Base-by-base conservation (phyloP, 495 filamentous ascomycete genomes). In the Penicillium robsamsonii region DNA sequence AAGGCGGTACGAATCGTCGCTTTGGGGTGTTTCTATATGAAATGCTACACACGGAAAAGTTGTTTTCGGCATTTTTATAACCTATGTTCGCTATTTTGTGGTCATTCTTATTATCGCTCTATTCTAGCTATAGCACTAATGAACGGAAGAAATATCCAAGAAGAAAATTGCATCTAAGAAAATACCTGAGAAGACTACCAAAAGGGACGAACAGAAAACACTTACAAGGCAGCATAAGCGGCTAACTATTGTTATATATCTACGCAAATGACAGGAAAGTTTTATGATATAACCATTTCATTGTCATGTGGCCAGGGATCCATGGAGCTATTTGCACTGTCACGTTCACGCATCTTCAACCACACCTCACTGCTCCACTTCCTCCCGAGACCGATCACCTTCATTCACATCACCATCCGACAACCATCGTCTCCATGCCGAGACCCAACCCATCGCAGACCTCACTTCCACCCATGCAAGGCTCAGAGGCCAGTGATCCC, bases 211-310 rank as follows among this genome's bases (percentile, higher is more conserved):
- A 2, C 24, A 25, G 24, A 27, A 27, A 4, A 27, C 4, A 1
- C 6, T 27, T 5, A 33, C 30, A 33, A 11, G 30, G 11, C 30
- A 9, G 30, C 29, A 30, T 30, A 12, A 33, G 30, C 11, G 30
- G 10, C 10, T 10, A 10, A 33, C 10, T 33, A 27, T 27, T 27
- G 4, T 27, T 27, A 5, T 38, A 18, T 31, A 1, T 50, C 1
- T 50, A 27, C 31, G 8, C 49, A 20, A 25, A 37, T 18, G 4
- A 13, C 6, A 30, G 15, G 12, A 13, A 25, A 15, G 2, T 25
- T 17, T 25, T 41, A 41, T 42, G 20, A 33, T 48, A 55, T 55
- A 55, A 50, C 40, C 54, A 43, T 50, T 48, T 50, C 20, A 50
- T 56, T 56, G 35, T 11, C 35, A 38, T n/a, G 15, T 33, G 24